A percentile compares a stretch with the other conserved stretches of the same genome.
Conservation (phyloP, 306 rosid genomes). For the Styphnolobium japonicum region DNA sequence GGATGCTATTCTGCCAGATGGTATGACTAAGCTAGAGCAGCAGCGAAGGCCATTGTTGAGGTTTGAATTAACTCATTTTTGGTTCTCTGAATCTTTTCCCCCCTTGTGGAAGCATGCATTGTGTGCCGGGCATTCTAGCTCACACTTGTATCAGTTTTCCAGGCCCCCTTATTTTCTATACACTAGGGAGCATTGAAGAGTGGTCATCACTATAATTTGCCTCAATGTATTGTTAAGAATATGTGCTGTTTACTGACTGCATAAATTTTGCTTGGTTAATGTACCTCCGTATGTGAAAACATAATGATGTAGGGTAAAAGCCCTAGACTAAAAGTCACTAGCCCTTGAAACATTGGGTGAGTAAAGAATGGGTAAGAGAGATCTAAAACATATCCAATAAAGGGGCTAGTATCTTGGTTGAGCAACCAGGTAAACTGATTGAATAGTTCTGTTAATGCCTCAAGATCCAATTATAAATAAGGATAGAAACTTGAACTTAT, state of each 20-base stretch:
- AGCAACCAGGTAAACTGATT: neutral
- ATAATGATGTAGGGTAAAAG: neutral
- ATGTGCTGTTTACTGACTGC: neutral
- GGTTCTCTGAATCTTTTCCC: neutral
- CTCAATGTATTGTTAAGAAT: neutral
- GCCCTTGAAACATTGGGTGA: neutral
- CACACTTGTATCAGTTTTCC: neutral
- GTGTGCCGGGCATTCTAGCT: neutral
- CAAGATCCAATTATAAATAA: neutral
- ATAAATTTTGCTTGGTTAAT: conserved; percentile 1
- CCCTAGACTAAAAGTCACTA: neutral
- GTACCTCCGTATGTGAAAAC: neutral
- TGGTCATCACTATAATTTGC: neutral
- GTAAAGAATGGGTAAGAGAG: neutral
- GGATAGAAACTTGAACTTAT: neutral
- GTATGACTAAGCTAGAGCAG: conserved; percentile 36
- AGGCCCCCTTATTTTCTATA: neutral
- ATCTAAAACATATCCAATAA: neutral
- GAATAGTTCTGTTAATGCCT: neutral
- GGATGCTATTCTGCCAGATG: conserved; percentile 40
- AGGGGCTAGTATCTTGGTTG: neutral
- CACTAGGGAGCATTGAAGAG: neutral
- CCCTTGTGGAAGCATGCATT: neutral
- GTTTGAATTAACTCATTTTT: conserved; percentile 42
- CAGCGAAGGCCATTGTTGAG: conserved; percentile 48